A percentile compares a stretch with the other conserved stretches of the same genome.
Conservation (phyloP, 345 rosid genomes). For the Triadica sebifera region DNA sequence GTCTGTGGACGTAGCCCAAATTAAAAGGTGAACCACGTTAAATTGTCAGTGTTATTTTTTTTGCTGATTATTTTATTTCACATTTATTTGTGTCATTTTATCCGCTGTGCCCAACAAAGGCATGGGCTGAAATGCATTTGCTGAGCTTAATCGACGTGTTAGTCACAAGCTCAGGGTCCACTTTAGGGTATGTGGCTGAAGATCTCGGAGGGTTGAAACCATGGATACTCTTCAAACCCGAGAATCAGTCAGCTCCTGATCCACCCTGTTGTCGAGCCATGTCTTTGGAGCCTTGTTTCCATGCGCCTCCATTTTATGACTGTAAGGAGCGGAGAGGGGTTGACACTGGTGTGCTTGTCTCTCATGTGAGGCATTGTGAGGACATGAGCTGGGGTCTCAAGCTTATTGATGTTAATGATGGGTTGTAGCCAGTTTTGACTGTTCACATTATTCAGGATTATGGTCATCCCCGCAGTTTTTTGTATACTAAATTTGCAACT, state of each 20-base stretch:
- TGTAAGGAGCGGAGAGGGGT: not conserved
- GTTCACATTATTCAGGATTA: not conserved
- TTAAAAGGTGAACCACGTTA: too few relatives aligned
- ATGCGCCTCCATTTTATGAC: conserved; percentile 3
- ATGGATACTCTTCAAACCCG: conserved; percentile 4
- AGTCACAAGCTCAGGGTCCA: not conserved
- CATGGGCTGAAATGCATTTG: conserved; percentile 2
- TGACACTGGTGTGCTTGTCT: not conserved
- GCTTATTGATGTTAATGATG: conserved; percentile 1
- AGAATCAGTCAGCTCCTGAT: conserved; percentile 5
- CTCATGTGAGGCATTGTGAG: not conserved
- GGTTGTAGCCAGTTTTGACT: not conserved
- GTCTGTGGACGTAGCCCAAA: too few relatives aligned
- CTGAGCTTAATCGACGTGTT: conserved; percentile 1
- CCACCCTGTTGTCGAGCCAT: conserved; percentile 1
- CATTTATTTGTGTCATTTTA: too few relatives aligned
- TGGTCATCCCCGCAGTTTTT: not conserved
- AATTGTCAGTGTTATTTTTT: too few relatives aligned
- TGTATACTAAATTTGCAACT: conserved; percentile 15
- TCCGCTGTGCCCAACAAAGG: too few relatives aligned
- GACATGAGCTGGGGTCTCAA: conserved; percentile 5
- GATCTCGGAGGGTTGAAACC: conserved; percentile 3
- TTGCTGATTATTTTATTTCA: too few relatives aligned
- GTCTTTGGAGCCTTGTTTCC: conserved; percentile 7
- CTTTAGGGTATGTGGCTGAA: conserved; percentile 1